Evolutionary conservation across 495 filamentous ascomycete genomes (phyloP).

Genomic region (Aspergillus bertholletiae): DNA sequence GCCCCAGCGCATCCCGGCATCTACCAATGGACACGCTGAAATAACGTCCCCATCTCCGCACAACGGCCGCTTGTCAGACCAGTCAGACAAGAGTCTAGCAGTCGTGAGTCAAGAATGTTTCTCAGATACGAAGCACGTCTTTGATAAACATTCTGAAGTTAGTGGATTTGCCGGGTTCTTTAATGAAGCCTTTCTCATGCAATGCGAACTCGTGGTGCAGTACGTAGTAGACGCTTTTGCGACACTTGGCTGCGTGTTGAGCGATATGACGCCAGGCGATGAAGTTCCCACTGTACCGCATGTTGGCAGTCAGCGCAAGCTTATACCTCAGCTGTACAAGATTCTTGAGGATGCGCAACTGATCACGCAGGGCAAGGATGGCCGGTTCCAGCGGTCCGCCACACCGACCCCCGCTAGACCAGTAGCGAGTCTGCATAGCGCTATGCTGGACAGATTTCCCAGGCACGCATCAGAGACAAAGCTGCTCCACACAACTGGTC

Average conservation of each 20-base stretch:
- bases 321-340: too few species aligned
- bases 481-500: background rate
- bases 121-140: background rate
- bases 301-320: too few species aligned
- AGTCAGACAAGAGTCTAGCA: too few species aligned
- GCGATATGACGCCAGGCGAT: background rate
- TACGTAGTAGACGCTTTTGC: background rate
- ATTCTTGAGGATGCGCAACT: too few species aligned
- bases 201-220: background rate
- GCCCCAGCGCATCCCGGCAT: background rate
- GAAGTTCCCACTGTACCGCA: too few species aligned
- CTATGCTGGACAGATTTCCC: too few species aligned
- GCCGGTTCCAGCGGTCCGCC: too few species aligned
- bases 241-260: background rate
- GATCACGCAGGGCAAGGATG: too few species aligned
- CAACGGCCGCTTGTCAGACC: background rate
- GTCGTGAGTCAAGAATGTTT: too few species aligned
- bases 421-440: too few species aligned
- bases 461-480: background rate
- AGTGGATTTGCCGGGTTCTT: background rate
- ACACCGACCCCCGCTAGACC: too few species aligned
- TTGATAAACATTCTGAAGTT: background rate
- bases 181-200: background rate
- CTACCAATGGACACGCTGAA: background rate
- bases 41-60: background rate